Evolutionary conservation across 495 filamentous ascomycete species (phyloP).

Genomic region (Neurospora sublineolata): DNA sequence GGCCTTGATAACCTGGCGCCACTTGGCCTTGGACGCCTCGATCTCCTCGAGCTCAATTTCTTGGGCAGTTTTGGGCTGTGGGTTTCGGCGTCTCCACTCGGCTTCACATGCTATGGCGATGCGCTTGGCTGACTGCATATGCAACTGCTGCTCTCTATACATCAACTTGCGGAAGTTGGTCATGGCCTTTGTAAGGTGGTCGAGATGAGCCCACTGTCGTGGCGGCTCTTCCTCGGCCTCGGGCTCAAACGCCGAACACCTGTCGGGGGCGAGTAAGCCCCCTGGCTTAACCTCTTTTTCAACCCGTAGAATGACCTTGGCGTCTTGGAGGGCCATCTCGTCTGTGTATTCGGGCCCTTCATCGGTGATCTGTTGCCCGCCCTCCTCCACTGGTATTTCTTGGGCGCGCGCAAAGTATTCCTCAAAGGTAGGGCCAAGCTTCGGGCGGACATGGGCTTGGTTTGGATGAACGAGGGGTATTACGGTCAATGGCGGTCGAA

Average conservation of each 20-base stretch:
- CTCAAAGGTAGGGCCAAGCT: slow-evolving; percentile 39
- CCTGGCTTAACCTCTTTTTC: slow-evolving; percentile 60
- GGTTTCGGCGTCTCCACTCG: slow-evolving; percentile 54
- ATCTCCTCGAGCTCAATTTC: slow-evolving; percentile 50
- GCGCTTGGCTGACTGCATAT: slow-evolving; percentile 53
- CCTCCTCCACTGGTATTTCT: slow-evolving; percentile 34
- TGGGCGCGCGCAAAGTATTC: slow-evolving; percentile 39
- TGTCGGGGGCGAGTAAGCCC: slow-evolving; percentile 58
- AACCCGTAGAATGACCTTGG: slow-evolving; percentile 45
- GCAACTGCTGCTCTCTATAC: slow-evolving; percentile 61
- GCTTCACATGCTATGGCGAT: slow-evolving; percentile 48
- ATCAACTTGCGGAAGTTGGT: slow-evolving; percentile 69
- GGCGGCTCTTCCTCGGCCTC: slow-evolving; percentile 66
- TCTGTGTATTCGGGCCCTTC: slow-evolving; percentile 43
- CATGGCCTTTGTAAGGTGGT: slow-evolving; percentile 75
- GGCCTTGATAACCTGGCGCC: slow-evolving; percentile 59
- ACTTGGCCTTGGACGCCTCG: slow-evolving; percentile 38
- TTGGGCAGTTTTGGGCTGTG: slow-evolving; percentile 59
- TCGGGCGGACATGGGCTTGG: slow-evolving; percentile 34
- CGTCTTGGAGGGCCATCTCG: slow-evolving; percentile 42
- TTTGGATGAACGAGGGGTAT: slow-evolving; percentile 45
- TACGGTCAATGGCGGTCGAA: slow-evolving; percentile 24
- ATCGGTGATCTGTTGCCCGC: slow-evolving; percentile 39
- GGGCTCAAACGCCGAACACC: slow-evolving; percentile 63
- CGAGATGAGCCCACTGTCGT: slow-evolving; percentile 69